Evolutionary conservation across 2,329 filamentous ascomycete species (phyloP), one percentile per base, ranked within the genome.

Genomic region (Phaeosphaeria sp.): DNA sequence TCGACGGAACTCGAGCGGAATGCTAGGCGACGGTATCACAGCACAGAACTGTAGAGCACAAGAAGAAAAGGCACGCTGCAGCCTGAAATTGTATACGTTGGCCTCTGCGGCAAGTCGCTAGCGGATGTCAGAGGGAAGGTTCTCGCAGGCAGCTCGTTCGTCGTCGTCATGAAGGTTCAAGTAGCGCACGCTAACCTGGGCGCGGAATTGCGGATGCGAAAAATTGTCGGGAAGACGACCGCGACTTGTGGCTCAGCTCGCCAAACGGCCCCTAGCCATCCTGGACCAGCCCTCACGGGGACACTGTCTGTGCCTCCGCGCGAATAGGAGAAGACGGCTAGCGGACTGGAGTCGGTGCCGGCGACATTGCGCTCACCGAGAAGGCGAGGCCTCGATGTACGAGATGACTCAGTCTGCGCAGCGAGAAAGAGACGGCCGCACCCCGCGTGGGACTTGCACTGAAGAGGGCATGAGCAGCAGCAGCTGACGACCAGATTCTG

Each of bases 371-470:
- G 62, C 59, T 56, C 64, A 64, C 67, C 66, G 67, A 62, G 62
- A 45, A 56, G 53, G 62, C 57, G 51, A 18, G 51, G 25, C 46
- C 50, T 45, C 50, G 50, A 40, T 21, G n/a, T 5, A 17, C n/a
- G 55, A 24, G 67, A 59, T 68, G 65, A 67, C 42, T 70, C 66
- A 69, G 57, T 59, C 53, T 47, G 59, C 54, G 49, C 53, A 54
- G 62, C 69, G 67, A 74, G 58, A 73, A 74, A 64, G 59, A 62
- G 43, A 55, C 60, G 59, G 56, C 61, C 66, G 68, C 67, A 71
- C 67, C 68, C 68, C 70, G 64, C 66, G 60, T 56, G 57, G 50
- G 55, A 57, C 66, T 60, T 61, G 57, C 51, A 55, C 59, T 47
- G 51, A 62, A 60, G 51, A 49, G 65, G 62, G 40, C 57, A 61